phyloP scores from a whole-genome alignment of 2,329 filamentous ascomycete genomes.

The Colletotrichum brevisporum region DNA sequence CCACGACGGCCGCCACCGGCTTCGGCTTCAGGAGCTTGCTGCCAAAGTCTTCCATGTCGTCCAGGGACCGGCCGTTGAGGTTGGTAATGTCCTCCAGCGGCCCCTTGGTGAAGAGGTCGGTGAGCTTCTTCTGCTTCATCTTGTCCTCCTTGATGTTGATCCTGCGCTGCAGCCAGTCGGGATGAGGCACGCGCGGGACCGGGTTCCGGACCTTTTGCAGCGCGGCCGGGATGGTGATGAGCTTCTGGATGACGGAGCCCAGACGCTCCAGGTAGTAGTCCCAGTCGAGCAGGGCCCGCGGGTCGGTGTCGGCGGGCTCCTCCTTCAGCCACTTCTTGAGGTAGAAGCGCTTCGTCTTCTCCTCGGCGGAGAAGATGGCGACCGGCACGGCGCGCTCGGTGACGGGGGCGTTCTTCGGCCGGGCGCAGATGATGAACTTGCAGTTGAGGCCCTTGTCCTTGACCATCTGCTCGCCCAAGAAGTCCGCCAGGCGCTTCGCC shows the following conservation, averaged over 20 bases:
- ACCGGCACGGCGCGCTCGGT: constrained; percentile 96
- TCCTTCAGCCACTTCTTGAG: constrained; percentile 96
- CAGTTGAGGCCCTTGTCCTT: constrained; percentile 99
- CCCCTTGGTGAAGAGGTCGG: constrained; percentile 85
- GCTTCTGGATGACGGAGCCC: constrained; percentile 97
- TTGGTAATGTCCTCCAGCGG: constrained; percentile 82
- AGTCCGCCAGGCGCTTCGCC: constrained; percentile 93
- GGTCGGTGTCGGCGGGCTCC: constrained; percentile 91
- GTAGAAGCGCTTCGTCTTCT: constrained; percentile 88
- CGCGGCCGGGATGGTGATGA: constrained; percentile 98
- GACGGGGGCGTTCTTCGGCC: constrained; percentile 89
- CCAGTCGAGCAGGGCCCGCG: constrained; percentile 93
- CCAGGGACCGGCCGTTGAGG: constrained; percentile 67
- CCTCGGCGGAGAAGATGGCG: constrained; percentile 96
- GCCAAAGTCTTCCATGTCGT: constrained; percentile 88
- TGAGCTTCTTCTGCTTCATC: constrained; percentile 99
- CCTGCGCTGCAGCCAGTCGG: constrained; percentile 94
- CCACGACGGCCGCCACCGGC: constrained; percentile 67
- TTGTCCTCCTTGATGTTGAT: constrained; percentile 97
- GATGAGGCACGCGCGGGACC: constrained; percentile 92
- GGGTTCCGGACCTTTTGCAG: constrained; percentile 96
- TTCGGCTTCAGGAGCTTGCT: constrained; percentile 76
- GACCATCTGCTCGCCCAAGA: constrained; percentile 97
- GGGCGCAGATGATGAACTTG: constrained; percentile 97
- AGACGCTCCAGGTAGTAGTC: constrained; percentile 96